A percentile compares a stretch with the other conserved stretches of the same genome.
Evolutionary conservation across 2,329 filamentous ascomycete species (phyloP).

Genomic region (Nannizzia gypsea): DNA sequence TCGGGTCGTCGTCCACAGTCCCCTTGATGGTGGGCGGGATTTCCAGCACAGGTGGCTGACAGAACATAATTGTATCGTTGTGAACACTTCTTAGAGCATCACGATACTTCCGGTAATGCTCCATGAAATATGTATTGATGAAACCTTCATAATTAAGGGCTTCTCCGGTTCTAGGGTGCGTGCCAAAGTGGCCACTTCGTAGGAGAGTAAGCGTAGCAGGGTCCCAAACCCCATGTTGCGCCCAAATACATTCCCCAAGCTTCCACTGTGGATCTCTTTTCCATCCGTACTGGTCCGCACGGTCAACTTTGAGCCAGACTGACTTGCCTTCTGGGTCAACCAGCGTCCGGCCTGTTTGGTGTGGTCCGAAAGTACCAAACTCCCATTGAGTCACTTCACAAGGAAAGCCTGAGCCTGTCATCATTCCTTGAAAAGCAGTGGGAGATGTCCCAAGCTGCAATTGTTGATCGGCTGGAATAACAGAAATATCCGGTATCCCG

Average conservation of each 20-base stretch:
- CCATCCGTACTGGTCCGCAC: conserved; percentile 87
- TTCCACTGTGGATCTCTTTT: conserved; percentile 80
- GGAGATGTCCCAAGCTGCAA: conserved; percentile 87
- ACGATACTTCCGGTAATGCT: conserved; percentile 65
- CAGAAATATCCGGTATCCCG: conserved; percentile 67
- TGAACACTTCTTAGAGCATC: conserved; percentile 65
- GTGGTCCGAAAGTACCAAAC: conserved; percentile 84
- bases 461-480: conserved; percentile 75
- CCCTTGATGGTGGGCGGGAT: conserved; percentile 80
- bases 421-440: conserved; percentile 84
- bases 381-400: conserved; percentile 88
- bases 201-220: conserved; percentile 62
- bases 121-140: conserved; percentile 83
- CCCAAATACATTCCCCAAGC: conserved; percentile 91
- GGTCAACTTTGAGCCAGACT: conserved; percentile 72
- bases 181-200: conserved; percentile 77
- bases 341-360: conserved; percentile 70
- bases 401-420: conserved; percentile 80
- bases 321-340: conserved; percentile 78
- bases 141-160: conserved; percentile 71
- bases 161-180: conserved; percentile 61
- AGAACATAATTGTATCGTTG: conserved; percentile 71
- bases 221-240: conserved; percentile 94
- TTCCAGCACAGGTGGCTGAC: conserved; percentile 85
- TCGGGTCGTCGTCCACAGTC: conserved; percentile 75